Evolutionary conservation across 2,329 filamentous ascomycete species (phyloP).

Genomic region (Colletotrichum melonis): DNA sequence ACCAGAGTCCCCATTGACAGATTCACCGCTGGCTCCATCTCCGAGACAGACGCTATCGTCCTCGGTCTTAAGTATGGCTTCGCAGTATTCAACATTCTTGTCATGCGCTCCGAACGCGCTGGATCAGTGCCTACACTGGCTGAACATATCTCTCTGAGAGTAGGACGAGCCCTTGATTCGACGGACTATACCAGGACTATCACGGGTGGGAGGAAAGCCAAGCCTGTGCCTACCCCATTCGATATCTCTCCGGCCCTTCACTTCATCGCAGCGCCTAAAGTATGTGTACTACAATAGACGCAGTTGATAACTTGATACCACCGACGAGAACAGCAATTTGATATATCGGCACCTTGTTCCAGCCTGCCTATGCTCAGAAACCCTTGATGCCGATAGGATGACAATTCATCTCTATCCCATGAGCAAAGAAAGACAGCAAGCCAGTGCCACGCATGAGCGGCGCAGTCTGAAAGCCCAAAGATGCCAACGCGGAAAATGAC

Average conservation of each 20-base stretch:
- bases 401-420: background rate
- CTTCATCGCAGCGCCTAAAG: background rate
- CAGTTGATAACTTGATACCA: background rate
- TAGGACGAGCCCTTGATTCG: background rate
- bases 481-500: background rate
- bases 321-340: background rate
- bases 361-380: background rate
- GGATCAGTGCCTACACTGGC: background rate
- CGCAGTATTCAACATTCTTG: too few relatives aligned
- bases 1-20: too few relatives aligned
- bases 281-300: rapidly evolving
- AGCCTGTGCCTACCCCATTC: too few relatives aligned
- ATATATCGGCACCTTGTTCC: background rate
- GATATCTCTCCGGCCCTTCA: too few relatives aligned
- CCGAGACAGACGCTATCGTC: too few relatives aligned
- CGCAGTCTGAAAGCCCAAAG: background rate
- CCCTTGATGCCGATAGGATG: background rate
- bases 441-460: background rate
- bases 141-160: background rate
- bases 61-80: too few relatives aligned
- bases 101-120: too few relatives aligned
- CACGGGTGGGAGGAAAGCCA: too few relatives aligned
- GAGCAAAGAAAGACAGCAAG: background rate
- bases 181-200: rapidly evolving
- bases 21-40: too few relatives aligned